Evolutionary conservation across 495 filamentous ascomycete genomes (phyloP).

Genomic region (Podospora conica): DNA sequence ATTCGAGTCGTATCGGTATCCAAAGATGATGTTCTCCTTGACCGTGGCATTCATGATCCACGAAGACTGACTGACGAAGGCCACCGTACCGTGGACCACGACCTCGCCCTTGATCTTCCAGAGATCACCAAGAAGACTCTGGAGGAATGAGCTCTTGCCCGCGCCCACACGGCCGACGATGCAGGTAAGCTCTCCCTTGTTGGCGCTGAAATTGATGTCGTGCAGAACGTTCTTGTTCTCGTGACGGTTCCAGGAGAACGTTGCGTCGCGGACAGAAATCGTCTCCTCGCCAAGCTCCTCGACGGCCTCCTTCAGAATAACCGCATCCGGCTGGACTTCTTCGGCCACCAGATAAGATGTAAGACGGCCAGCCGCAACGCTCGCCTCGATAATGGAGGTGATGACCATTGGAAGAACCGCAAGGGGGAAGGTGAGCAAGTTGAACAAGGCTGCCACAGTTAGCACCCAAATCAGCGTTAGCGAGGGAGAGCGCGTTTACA

Average conservation of each 20-base stretch:
- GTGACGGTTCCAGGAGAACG: constrained; percentile 92
- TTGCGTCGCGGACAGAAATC: constrained; percentile 72
- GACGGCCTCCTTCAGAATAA: constrained; percentile 60
- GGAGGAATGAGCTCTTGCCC: constrained; percentile 89
- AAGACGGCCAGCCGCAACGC: constrained; percentile 80
- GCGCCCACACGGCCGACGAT: constrained; percentile 91
- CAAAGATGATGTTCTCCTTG: constrained; percentile 94
- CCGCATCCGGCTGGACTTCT: constrained; percentile 82
- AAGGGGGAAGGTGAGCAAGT: constrained; percentile 90
- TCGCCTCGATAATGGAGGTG: constrained; percentile 92
- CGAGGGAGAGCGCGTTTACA: constrained; percentile 13
- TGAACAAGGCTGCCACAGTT: constrained; percentile 59
- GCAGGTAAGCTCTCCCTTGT: constrained; percentile 88
- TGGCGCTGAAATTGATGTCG: constrained; percentile 78
- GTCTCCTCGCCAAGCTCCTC: constrained; percentile 75
- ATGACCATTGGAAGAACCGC: constrained; percentile 97
- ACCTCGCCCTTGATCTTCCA: constrained; percentile 88
- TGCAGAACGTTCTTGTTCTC: constrained; percentile 46
- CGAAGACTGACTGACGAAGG: constrained; percentile 85
- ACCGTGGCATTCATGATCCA: constrained; percentile 99
- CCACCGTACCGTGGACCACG: constrained; percentile 67
- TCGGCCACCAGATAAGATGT: constrained; percentile 82
- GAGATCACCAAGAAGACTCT: constrained; percentile 80
- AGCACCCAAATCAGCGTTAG: constrained; percentile 5
- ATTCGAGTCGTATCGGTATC: constrained; percentile 85